phyloP scores from a whole-genome alignment of 1,284 basidiomycete genomes.

The Amylostereum areolatum region DNA sequence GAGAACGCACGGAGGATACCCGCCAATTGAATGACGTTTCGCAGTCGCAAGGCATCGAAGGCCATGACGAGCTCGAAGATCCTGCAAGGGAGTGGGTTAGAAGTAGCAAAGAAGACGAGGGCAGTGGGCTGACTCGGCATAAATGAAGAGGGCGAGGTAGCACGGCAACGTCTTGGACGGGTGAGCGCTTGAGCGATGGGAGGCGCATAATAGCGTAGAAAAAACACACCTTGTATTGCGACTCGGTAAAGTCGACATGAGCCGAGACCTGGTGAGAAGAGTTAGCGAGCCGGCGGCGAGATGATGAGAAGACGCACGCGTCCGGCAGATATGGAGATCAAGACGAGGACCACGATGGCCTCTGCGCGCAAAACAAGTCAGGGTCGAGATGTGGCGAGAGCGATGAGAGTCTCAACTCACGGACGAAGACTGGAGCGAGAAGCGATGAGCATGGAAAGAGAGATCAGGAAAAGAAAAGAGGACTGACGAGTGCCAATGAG shows the following conservation, averaged over 20 bases:
- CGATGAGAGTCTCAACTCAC: conserved; percentile 15
- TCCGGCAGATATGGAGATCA: conserved; percentile 36
- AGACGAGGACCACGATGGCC: conserved; percentile 40
- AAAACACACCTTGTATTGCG: conserved; percentile 46
- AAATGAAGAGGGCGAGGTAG: conserved; percentile 72
- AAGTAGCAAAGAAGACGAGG: background rate
- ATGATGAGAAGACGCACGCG: conserved; percentile 20
- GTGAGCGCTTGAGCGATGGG: too few relatives aligned
- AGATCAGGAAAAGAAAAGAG: background rate
- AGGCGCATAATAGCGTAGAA: background rate
- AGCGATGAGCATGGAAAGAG: background rate
- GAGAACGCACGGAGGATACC: conserved; percentile 57
- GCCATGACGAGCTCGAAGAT: conserved; percentile 70
- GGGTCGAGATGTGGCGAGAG: background rate
- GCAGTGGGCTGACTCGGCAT: conserved; percentile 57
- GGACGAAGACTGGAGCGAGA: conserved; percentile 18
- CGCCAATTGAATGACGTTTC: conserved; percentile 72
- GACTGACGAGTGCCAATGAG: conserved; percentile 18
- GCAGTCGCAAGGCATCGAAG: conserved; percentile 64
- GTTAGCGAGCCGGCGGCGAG: background rate
- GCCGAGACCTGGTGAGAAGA: conserved; percentile 44
- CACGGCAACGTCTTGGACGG: conserved; percentile 66
- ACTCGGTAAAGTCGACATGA: conserved; percentile 35
- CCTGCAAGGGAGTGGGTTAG: conserved; percentile 29
- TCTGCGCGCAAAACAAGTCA: conserved; percentile 25